These are phyloP conservation scores for Colletotrichum sp. DNA, from an alignment of 2,329 filamentous ascomycete genomes.

Conservation along the genomic window DNA sequence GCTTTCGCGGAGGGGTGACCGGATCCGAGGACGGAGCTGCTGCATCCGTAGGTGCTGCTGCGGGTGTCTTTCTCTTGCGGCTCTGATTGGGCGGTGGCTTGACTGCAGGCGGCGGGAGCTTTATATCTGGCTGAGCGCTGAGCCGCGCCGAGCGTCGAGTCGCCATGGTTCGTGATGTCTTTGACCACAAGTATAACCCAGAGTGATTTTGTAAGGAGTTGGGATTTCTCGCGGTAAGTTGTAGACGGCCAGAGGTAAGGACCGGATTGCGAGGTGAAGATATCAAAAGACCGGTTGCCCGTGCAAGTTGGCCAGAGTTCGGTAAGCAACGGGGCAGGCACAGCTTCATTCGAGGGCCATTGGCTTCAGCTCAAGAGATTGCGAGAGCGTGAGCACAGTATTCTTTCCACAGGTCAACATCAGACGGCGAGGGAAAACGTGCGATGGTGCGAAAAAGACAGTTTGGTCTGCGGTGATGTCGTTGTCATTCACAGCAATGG, in stretches of 20 bases:
- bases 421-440: neutral
- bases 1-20: slow-evolving; percentile 36
- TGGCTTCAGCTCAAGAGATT: neutral
- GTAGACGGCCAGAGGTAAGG: neutral
- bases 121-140: slow-evolving; percentile 30
- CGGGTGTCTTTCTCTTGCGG: slow-evolving; percentile 39
- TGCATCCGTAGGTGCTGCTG: slow-evolving; percentile 6
- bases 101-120: slow-evolving; percentile 19
- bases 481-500: neutral
- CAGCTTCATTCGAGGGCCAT: neutral
- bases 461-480: neutral
- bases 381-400: neutral
- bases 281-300: neutral
- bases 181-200: neutral
- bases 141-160: slow-evolving; percentile 47
- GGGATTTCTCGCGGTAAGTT: neutral
- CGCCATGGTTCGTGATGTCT: slow-evolving; percentile 11
- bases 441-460: neutral
- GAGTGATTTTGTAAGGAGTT: neutral
- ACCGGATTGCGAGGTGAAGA: neutral
- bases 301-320: neutral
- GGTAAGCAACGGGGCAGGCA: neutral
- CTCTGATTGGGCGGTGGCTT: slow-evolving; percentile 24
- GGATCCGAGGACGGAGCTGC: slow-evolving; percentile 25
- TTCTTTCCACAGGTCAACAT: neutral